Conservation (phyloP, 2,329 filamentous ascomycete species). For the Atkinsonella texensis region DNA sequence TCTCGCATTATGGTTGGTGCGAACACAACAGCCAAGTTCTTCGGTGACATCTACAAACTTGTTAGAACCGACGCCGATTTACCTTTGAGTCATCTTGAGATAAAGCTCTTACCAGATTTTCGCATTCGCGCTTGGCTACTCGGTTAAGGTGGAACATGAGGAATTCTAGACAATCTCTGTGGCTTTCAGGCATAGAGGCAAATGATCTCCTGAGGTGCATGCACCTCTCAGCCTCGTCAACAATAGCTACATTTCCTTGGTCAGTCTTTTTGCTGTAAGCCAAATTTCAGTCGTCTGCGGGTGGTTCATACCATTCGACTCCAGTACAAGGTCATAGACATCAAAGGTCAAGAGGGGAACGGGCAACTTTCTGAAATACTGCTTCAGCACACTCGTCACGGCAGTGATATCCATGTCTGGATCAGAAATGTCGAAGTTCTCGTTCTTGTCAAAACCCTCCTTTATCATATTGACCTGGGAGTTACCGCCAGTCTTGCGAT, state of each 20-base stretch:
- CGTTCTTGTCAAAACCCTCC: conserved; percentile 77
- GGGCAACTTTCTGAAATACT: conserved; percentile 92
- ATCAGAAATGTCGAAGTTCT: conserved; percentile 87
- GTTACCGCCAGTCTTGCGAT: conserved; percentile 90
- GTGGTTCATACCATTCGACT: conserved; percentile 54
- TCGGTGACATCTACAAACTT: conserved; percentile 69
- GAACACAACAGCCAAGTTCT: conserved; percentile 94
- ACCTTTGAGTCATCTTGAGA: background rate
- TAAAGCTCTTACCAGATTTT: conserved; percentile 59
- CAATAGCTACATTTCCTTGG: conserved; percentile 37
- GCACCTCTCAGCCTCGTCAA: conserved; percentile 55
- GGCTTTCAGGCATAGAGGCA: conserved; percentile 65
- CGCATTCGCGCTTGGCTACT: conserved; percentile 68
- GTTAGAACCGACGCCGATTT: background rate
- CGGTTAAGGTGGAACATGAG: conserved; percentile 85
- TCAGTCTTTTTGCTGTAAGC: background rate
- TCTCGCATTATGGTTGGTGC: conserved; percentile 96
- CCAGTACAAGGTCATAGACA: conserved; percentile 79
- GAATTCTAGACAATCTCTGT: conserved; percentile 85
- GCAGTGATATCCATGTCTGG: conserved; percentile 90
- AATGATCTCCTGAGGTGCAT: conserved; percentile 62
- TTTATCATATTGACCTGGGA: conserved; percentile 84
- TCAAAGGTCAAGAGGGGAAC: conserved; percentile 84
- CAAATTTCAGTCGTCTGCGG: background rate
- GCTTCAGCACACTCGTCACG: conserved; percentile 89